A percentile compares a stretch with the other conserved stretches of the same genome.
phyloP scores from a whole-genome alignment of 345 rosid species.

The Eucalyptus polybractea region DNA sequence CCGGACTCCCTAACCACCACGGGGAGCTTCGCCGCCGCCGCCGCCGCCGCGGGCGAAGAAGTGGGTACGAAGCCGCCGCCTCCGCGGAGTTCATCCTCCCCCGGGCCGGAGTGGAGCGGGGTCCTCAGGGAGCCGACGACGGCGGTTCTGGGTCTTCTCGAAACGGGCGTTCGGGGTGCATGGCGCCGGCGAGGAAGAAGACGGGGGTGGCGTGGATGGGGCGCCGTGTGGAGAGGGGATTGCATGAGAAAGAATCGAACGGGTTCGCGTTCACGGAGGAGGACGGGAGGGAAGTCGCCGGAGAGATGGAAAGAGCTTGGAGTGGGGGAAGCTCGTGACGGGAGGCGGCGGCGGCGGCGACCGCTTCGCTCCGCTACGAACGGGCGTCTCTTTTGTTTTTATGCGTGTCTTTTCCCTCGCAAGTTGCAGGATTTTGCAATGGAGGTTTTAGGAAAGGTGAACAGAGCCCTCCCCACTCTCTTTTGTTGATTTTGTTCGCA shows the following conservation, averaged over 20 bases:
- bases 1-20: constrained; percentile 35
- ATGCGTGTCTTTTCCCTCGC: not conserved
- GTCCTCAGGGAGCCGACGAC: constrained; percentile 10
- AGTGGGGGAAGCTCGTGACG: not conserved
- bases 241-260: not conserved
- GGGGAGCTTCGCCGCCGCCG: constrained; percentile 20
- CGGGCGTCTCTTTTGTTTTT: not conserved
- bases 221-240: not conserved
- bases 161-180: not conserved
- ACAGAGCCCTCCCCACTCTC: too few relatives aligned
- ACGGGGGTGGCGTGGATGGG: constrained; percentile 1
- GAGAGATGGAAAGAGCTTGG: not conserved
- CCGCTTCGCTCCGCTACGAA: not conserved
- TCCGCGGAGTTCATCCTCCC: not conserved
- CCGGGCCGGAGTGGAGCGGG: constrained; percentile 20
- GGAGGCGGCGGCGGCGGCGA: not conserved
- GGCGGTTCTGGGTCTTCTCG: not conserved
- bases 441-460: not conserved
- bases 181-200: constrained; percentile 9
- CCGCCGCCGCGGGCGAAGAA: not conserved
- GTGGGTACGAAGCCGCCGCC: constrained; percentile 1
- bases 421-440: not conserved
- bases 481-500: too few relatives aligned
- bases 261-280: not conserved
- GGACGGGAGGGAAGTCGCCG: not conserved